Evolutionary conservation across 352 stramenopile species (phyloP).

Genomic region (Thraustochytrium striatum): DNA sequence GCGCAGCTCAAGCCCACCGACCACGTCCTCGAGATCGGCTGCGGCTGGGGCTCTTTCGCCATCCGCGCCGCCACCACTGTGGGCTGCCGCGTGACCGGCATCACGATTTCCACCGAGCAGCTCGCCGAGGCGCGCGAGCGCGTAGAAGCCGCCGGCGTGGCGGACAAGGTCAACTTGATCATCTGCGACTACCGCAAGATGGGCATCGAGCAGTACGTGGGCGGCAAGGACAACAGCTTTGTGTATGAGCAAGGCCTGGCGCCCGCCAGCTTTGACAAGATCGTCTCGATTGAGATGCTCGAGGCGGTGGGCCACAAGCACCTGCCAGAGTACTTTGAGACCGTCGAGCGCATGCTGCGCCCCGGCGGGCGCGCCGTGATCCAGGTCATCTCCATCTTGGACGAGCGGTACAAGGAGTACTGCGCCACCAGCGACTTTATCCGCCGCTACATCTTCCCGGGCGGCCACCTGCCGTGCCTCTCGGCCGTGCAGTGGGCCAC

Average conservation of each 20-base stretch:
- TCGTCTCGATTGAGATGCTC: constrained; percentile 79
- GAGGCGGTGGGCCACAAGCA: constrained; percentile 81
- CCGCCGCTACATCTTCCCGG: constrained; percentile 83
- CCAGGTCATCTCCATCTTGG: constrained; percentile 67
- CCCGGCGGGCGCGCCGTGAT: constrained; percentile 68
- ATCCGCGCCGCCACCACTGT: constrained; percentile 79
- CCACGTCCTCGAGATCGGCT: constrained; percentile 78
- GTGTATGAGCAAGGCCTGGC: constrained; percentile 21
- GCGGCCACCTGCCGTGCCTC: constrained; percentile 73
- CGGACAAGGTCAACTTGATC: constrained; percentile 74
- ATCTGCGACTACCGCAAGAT: constrained; percentile 78
- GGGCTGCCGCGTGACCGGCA: constrained; percentile 74
- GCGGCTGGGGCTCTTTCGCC: constrained; percentile 75
- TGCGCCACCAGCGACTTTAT: constrained; percentile 72
- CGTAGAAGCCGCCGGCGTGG: constrained; percentile 69
- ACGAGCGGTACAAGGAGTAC: constrained; percentile 75
- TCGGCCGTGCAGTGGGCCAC: constrained; percentile 55
- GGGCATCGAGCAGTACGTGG: constrained; percentile 29
- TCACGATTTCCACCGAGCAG: constrained; percentile 82
- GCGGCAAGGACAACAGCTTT: not conserved
- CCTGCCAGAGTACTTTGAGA: constrained; percentile 73
- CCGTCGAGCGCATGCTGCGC: constrained; percentile 74
- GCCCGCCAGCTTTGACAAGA: constrained; percentile 73
- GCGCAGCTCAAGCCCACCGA: constrained; percentile 75
- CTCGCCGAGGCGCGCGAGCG: constrained; percentile 74